Conservation (phyloP, 306 rosid species). For the Citrullus mucosospermus region DNA sequence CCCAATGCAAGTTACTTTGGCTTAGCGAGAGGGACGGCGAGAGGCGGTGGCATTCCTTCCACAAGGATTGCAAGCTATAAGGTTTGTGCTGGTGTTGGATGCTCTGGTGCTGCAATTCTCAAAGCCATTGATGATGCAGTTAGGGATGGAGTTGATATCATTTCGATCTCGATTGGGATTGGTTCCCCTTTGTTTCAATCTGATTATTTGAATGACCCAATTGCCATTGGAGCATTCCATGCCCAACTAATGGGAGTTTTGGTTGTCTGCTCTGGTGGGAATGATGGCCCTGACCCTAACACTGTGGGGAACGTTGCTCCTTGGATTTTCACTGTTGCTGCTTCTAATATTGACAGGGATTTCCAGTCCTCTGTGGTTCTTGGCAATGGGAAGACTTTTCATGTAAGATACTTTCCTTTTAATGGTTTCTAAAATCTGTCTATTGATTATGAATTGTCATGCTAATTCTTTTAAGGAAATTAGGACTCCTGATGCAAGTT, state of each 20-base stretch:
- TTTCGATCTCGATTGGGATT: conserved; percentile 80
- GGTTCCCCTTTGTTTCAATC: conserved; percentile 41
- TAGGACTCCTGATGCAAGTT: neutral
- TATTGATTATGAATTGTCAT: neutral
- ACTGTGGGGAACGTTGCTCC: conserved; percentile 81
- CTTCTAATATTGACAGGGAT: conserved; percentile 82
- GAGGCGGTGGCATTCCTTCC: conserved; percentile 75
- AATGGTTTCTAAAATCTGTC: neutral
- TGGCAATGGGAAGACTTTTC: conserved; percentile 52
- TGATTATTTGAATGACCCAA: conserved; percentile 58
- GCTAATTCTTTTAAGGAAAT: neutral
- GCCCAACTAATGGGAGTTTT: conserved; percentile 68
- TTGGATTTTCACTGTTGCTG: conserved; percentile 85
- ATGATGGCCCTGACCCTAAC: conserved; percentile 75
- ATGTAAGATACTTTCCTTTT: conserved; percentile 23
- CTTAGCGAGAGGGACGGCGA: conserved; percentile 68
- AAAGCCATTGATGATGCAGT: conserved; percentile 87
- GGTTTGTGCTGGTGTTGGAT: conserved; percentile 70
- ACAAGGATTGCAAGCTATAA: conserved; percentile 69
- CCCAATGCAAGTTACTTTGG: conserved; percentile 63
- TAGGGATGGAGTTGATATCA: conserved; percentile 79
- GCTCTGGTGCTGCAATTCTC: conserved; percentile 58
- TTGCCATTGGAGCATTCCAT: conserved; percentile 92
- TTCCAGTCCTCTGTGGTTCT: conserved; percentile 53
- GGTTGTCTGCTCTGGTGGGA: conserved; percentile 89